Evolutionary conservation across 257 asterid species (phyloP).

Genomic region (Ocimum tenuiflorum): DNA sequence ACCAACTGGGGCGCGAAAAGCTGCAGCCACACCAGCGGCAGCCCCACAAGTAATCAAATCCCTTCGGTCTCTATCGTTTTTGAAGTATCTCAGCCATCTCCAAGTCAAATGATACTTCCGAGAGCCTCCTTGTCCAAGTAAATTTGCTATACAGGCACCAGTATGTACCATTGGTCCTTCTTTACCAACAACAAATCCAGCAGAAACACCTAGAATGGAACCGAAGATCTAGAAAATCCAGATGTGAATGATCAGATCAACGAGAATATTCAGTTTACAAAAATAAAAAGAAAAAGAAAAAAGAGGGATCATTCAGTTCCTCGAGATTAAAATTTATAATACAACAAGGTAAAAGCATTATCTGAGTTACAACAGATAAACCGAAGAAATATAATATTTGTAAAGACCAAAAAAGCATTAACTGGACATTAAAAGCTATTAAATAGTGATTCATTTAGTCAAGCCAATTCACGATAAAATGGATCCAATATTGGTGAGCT

Average conservation of each 20-base stretch:
- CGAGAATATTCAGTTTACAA: not conserved
- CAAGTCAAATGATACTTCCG: constrained; percentile 88
- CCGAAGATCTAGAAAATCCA: constrained; percentile 63
- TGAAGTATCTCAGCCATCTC: constrained; percentile 88
- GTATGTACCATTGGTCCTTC: constrained; percentile 99
- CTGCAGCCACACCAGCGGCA: constrained; percentile 99
- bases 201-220: constrained; percentile 88
- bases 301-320: too few relatives aligned
- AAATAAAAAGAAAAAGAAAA: not conserved
- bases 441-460: not conserved
- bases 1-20: constrained; percentile 99
- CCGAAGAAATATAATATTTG: not conserved
- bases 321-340: not conserved
- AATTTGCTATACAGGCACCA: constrained; percentile 93
- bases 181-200: constrained; percentile 97
- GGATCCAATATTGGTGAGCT: not conserved
- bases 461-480: not conserved
- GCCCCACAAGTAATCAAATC: constrained; percentile 98
- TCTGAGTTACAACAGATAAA: not conserved
- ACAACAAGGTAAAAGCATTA: not conserved
- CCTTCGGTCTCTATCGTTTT: constrained; percentile 91
- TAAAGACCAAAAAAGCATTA: not conserved
- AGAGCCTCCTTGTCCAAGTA: constrained; percentile 99
- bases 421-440: not conserved
- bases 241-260: not conserved